Base-by-base conservation (phyloP, 805 yeast species). In the Wickerhamiella hasegawae region DNA sequence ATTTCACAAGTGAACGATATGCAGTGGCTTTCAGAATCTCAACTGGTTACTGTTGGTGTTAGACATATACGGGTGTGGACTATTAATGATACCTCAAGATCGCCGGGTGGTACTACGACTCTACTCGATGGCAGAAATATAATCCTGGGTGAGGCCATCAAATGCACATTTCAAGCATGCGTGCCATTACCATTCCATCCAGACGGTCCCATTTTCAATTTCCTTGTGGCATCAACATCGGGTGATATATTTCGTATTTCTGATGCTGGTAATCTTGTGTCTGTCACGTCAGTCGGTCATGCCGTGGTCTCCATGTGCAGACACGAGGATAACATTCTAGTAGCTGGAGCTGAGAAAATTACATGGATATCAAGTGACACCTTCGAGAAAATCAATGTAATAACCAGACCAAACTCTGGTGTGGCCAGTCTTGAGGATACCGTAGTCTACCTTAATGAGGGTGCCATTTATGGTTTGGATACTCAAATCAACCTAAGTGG, bases 61-160 rank as follows among this genome's bases (percentile, higher is more conserved):
- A 60, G 85, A 21, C 68, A 72, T 40, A 55, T 76, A 14, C 71
- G 76, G 36, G 53, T 72, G 0, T 78, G 87, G 87, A 65, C 58
- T 41, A 54, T 66, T 26, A 62, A 57, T 23, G 15, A 12, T 36
- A 25, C 38, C 39, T 14, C 54, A 41, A 10, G 44, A 40, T 28
- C 30, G 6, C 30, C 30, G 5, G 30, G 30, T 4, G 28, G 41
- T 14, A 47, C 45, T 25, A 46, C 46, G 21, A 37, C 45, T 3
- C 55, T 60, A 6, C 53, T 78, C 6, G 60, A 60, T 32, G 84
- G 85, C 0, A 63, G 76, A 36, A 77, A 69, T 44, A 71, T 70
- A 1, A 55, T 76, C 0, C 53, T 77, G 30, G 76, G 75, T 1
- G 51, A 51, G 5, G 59, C 58, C 25, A 53, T 71, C 12, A 63